A percentile compares a stretch with the other conserved stretches of the same genome.
phyloP scores from a whole-genome alignment of 2,329 filamentous ascomycete genomes.

The Ophiostoma angusticollis region DNA sequence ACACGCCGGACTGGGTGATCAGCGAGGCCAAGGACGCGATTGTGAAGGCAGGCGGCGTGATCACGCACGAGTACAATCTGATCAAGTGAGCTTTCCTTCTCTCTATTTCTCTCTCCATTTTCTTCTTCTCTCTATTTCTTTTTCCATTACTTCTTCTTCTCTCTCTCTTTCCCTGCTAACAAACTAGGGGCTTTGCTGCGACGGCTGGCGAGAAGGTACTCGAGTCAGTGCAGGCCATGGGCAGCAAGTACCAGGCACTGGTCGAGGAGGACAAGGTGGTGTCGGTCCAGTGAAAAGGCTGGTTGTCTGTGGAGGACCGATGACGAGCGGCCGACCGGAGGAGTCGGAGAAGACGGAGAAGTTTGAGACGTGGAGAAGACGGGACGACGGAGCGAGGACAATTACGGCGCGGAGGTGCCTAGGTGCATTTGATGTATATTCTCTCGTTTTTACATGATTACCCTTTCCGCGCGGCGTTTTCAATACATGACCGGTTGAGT shows the following conservation, averaged over 20 bases:
- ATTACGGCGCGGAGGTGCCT: no score
- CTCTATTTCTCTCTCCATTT: neutral
- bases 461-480: no score
- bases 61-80: constrained; percentile 64
- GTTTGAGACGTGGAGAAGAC: no score
- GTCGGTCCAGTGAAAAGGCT: constrained; percentile 23
- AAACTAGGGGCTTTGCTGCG: constrained; percentile 60
- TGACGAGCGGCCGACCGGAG: neutral
- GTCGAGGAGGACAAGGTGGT: constrained; percentile 71
- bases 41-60: constrained; percentile 54
- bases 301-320: no score
- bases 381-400: no score
- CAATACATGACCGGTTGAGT: no score
- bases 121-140: neutral
- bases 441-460: no score
- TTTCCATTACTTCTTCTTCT: neutral
- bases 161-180: constrained; percentile 17
- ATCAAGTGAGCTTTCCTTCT: constrained; percentile 43
- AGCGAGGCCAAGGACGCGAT: constrained; percentile 60
- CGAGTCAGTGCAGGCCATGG: constrained; percentile 51
- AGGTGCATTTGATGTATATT: no score
- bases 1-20: constrained; percentile 55
- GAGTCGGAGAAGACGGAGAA: neutral
- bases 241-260: constrained; percentile 43
- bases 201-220: constrained; percentile 58